Conservation (phyloP, 768 basidiomycete genomes). For the Lactarius trivialis region DNA sequence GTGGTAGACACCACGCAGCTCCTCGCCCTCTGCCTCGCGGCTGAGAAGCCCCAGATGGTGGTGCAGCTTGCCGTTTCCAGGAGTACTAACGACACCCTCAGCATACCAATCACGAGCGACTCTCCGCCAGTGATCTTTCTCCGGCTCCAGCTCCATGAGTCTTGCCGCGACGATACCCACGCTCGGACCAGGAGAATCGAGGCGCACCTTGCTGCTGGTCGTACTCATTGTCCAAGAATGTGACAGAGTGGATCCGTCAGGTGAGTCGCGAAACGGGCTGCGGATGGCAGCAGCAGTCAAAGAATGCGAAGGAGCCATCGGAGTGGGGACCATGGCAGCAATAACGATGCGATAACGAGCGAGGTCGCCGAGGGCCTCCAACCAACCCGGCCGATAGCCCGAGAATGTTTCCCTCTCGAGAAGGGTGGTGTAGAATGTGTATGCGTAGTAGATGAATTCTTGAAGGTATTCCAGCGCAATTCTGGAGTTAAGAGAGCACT, state of each 20-base stretch:
- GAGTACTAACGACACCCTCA: constrained; percentile 76
- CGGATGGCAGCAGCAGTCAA: constrained; percentile 53
- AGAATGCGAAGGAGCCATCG: constrained; percentile 31
- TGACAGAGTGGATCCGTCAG: constrained; percentile 12
- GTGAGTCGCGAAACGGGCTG: constrained; percentile 29
- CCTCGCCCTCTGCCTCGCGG: constrained; percentile 75
- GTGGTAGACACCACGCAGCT: constrained; percentile 83
- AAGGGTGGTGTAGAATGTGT: constrained; percentile 86
- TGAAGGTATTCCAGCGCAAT: too few relatives aligned
- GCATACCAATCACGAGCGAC: constrained; percentile 94
- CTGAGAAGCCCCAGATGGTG: constrained; percentile 89
- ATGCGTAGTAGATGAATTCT: constrained; percentile 92
- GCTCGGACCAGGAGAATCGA: constrained; percentile 45
- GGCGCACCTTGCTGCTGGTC: constrained; percentile 23
- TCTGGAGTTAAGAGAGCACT: too few relatives aligned
- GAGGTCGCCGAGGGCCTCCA: constrained; percentile 94
- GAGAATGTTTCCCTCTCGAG: constrained; percentile 72
- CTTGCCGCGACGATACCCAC: constrained; percentile 82
- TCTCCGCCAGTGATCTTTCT: constrained; percentile 86
- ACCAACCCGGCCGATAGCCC: constrained; percentile 79
- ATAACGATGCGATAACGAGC: constrained; percentile 94
- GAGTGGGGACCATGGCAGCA: constrained; percentile 67
- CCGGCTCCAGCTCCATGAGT: constrained; percentile 78
- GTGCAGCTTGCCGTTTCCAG: constrained; percentile 91
- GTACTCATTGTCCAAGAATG: constrained; percentile 16